phyloP scores from a whole-genome alignment of 495 filamentous ascomycete genomes.

The Trichoderma gamsii region DNA sequence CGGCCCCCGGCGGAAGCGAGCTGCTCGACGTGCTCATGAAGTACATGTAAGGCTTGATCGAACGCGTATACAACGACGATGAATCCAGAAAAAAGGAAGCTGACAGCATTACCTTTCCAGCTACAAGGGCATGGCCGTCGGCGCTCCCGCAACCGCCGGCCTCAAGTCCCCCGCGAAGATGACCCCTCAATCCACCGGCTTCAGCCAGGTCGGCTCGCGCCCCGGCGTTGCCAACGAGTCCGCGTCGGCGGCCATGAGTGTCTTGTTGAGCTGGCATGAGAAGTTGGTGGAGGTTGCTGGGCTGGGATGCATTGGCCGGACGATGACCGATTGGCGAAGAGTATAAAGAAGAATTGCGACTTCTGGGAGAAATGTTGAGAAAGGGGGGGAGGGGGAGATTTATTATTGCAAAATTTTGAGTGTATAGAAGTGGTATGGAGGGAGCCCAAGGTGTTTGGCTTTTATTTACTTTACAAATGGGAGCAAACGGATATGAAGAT shows the following conservation, averaged over 20 bases:
- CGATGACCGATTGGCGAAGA: slow-evolving; percentile 87
- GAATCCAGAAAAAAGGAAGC: not conserved
- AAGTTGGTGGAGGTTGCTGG: slow-evolving; percentile 88
- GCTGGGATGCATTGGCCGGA: slow-evolving; percentile 76
- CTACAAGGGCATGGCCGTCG: slow-evolving; percentile 77
- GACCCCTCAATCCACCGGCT: slow-evolving; percentile 73
- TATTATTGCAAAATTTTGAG: not conserved
- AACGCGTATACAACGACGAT: not conserved
- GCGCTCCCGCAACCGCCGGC: slow-evolving; percentile 28
- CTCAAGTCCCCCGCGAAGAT: slow-evolving; percentile 43
- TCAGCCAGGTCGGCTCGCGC: slow-evolving; percentile 72
- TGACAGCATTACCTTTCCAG: slow-evolving; percentile 31
- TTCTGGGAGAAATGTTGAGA: not conserved
- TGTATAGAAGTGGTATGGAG: not conserved
- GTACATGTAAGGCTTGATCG: slow-evolving; percentile 52
- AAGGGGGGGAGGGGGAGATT: not conserved
- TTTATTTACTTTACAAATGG: not conserved
- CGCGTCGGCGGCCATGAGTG: slow-evolving; percentile 83
- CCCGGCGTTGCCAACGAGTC: slow-evolving; percentile 61
- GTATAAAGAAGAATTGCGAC: slow-evolving; percentile 46
- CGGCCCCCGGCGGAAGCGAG: slow-evolving; percentile 64
- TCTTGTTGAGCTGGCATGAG: slow-evolving; percentile 91
- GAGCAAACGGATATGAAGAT: not conserved
- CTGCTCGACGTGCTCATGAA: slow-evolving; percentile 69
- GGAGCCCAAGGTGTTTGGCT: not conserved